Evolutionary conservation across 2,329 filamentous ascomycete species (phyloP).

Genomic region (Fusarium decemcellulare): DNA sequence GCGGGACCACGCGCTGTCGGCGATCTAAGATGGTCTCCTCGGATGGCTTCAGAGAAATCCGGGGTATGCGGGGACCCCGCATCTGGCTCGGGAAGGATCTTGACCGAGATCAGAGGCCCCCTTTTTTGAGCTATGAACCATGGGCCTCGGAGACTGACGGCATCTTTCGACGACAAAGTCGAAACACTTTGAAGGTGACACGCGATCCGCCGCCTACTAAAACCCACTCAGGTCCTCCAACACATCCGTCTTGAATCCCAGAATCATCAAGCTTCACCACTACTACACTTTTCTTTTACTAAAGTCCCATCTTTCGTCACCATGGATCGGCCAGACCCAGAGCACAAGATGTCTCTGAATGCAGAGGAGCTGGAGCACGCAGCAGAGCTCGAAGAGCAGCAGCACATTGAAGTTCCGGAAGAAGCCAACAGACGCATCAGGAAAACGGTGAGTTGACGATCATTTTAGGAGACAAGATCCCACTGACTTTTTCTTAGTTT

Average conservation of each 20-base stretch:
- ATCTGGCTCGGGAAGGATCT: not conserved
- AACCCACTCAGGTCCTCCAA: not conserved
- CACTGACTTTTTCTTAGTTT: conserved; percentile 8
- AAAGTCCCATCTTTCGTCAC: not conserved
- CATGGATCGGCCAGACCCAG: conserved; percentile 8
- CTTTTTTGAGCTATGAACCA: not conserved
- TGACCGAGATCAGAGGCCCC: conserved; percentile 1
- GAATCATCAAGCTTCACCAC: not conserved
- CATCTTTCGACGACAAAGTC: not conserved
- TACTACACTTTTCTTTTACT: not conserved
- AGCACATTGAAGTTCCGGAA: not conserved
- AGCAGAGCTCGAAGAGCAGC: conserved; percentile 10
- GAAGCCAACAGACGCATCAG: conserved; percentile 16
- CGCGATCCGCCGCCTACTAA: not conserved
- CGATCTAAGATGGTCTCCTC: not conserved
- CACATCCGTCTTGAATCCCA: not conserved
- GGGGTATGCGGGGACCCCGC: conserved; percentile 19
- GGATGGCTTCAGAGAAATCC: not conserved
- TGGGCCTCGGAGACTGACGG: conserved; percentile 17
- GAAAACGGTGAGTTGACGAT: not conserved
- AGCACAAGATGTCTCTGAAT: conserved; percentile 16
- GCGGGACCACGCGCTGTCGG: not conserved
- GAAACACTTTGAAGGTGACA: not conserved
- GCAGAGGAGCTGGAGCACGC: conserved; percentile 22
- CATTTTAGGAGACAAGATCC: too few species aligned